Evolutionary conservation across 2,329 filamentous ascomycete species (phyloP).

Genomic region (Sodiomyces alkalinus): DNA sequence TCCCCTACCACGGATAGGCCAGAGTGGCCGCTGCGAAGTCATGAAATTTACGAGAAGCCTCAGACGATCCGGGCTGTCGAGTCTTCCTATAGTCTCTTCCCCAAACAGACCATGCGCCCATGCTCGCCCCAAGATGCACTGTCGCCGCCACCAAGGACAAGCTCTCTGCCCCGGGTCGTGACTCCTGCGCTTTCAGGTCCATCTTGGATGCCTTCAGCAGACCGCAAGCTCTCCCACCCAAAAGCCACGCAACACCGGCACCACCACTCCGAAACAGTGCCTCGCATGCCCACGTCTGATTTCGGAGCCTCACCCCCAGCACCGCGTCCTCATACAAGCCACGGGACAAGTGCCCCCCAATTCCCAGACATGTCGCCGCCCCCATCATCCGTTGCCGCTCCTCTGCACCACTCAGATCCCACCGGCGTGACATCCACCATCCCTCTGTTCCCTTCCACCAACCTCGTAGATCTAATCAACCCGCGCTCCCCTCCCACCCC

Average conservation of each 20-base stretch:
- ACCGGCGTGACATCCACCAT: background rate
- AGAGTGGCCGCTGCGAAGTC: no score
- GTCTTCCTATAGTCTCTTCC: slow-evolving; percentile 8
- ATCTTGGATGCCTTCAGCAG: slow-evolving; percentile 1
- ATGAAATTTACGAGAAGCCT: slow-evolving; percentile 9
- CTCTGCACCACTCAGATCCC: background rate
- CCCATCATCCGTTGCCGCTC: background rate
- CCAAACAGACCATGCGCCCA: slow-evolving; percentile 4
- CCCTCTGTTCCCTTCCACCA: slow-evolving; percentile 2
- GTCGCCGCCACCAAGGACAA: slow-evolving; percentile 2
- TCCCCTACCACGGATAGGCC: slow-evolving; percentile 4
- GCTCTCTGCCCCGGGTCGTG: background rate
- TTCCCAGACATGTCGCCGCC: no score
- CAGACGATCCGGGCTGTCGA: slow-evolving; percentile 8
- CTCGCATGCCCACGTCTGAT: no score
- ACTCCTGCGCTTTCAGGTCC: background rate
- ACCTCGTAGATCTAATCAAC: slow-evolving; percentile 4
- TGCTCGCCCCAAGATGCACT: no score
- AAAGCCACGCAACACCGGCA: no score
- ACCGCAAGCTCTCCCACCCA: slow-evolving; percentile 4
- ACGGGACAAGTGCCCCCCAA: no score
- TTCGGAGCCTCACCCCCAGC: no score
- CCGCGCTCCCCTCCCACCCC: slow-evolving; percentile 7
- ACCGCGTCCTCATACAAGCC: slow-evolving; percentile 3
- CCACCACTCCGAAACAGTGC: slow-evolving; percentile 6